Conservation (phyloP, 345 rosid species). For the Sisymbrium irio region DNA sequence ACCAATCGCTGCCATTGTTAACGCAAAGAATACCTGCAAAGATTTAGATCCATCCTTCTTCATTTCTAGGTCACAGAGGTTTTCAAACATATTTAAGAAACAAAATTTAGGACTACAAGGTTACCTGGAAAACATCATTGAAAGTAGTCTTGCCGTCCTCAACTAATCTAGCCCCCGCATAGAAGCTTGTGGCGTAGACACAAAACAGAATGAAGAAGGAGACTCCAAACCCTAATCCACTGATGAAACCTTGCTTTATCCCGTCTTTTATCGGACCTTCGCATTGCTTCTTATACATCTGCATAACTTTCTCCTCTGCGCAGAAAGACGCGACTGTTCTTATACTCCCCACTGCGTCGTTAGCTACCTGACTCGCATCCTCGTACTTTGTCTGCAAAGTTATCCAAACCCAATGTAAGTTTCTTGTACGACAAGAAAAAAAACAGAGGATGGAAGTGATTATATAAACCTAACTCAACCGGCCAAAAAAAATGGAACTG, state of each 20-base stretch:
- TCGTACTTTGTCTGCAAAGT: slow-evolving; percentile 60
- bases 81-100: background rate
- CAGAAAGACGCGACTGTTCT: slow-evolving; percentile 84
- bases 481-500: too few relatives aligned
- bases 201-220: slow-evolving; percentile 50
- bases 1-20: slow-evolving; percentile 52
- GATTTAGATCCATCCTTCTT: background rate
- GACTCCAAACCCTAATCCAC: slow-evolving; percentile 66
- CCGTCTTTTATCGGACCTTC: slow-evolving; percentile 65
- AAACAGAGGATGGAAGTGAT: background rate
- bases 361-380: slow-evolving; percentile 87
- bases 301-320: slow-evolving; percentile 76
- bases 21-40: slow-evolving; percentile 66
- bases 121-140: slow-evolving; percentile 59
- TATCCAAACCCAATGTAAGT: background rate
- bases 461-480: background rate
- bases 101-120: background rate
- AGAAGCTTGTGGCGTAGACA: slow-evolving; percentile 60
- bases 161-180: slow-evolving; percentile 67
- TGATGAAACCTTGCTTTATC: slow-evolving; percentile 57
- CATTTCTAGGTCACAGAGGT: background rate
- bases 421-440: background rate
- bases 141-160: slow-evolving; percentile 49
- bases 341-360: slow-evolving; percentile 83
- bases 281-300: slow-evolving; percentile 55